phyloP scores from a whole-genome alignment of 306 rosid genomes.

The Corylus avellana region DNA sequence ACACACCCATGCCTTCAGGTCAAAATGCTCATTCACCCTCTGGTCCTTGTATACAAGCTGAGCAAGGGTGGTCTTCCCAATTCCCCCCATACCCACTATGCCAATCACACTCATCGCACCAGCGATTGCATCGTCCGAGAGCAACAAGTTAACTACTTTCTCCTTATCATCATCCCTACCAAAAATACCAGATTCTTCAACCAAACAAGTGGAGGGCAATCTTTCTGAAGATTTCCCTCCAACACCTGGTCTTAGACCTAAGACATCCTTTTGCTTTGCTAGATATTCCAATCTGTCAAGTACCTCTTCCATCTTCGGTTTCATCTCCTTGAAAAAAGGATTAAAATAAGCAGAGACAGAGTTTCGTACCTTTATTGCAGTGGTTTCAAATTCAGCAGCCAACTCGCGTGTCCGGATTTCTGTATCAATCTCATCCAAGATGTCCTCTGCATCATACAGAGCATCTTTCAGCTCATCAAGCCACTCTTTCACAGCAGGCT shows the following conservation, averaged over 20 bases:
- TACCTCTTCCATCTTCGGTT: neutral
- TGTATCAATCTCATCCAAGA: neutral
- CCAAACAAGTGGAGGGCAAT: neutral
- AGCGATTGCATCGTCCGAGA: too few species aligned
- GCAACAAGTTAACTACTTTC: neutral
- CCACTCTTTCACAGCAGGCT: slow-evolving; percentile 11
- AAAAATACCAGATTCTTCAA: neutral
- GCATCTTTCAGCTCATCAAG: slow-evolving; percentile 16
- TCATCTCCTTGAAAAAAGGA: neutral
- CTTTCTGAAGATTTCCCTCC: neutral
- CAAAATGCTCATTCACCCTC: neutral
- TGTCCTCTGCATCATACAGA: neutral
- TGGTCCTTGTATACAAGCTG: slow-evolving; percentile 5
- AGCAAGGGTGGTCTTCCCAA: slow-evolving; percentile 21
- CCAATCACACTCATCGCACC: neutral
- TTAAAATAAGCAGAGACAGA: neutral
- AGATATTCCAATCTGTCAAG: neutral
- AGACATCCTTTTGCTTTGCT: neutral
- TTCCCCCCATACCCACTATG: slow-evolving; percentile 21
- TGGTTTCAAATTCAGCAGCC: neutral
- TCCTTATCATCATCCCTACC: slow-evolving; percentile 23
- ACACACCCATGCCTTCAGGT: slow-evolving; percentile 15
- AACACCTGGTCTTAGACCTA: neutral
- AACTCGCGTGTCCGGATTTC: neutral
- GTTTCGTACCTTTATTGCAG: neutral